Evolutionary conservation across 2,329 filamentous ascomycete species (phyloP).

Genomic region (Massarina eburnea): DNA sequence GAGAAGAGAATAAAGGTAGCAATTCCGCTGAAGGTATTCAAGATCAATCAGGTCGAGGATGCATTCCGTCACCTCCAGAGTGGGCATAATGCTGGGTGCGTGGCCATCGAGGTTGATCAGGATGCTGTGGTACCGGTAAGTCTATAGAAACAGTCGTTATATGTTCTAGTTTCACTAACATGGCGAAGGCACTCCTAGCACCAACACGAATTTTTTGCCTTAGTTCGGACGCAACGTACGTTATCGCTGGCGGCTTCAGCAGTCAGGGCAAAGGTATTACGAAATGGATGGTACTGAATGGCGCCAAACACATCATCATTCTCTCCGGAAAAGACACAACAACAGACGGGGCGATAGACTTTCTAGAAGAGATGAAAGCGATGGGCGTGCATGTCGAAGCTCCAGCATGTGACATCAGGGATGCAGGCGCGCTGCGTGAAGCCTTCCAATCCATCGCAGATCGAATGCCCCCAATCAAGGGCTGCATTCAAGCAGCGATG

Average conservation of each 20-base stretch:
- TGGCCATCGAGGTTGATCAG: conserved; percentile 9
- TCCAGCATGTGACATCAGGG: conserved; percentile 20
- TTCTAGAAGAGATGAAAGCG: conserved; percentile 11
- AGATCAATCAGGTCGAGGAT: conserved; percentile 11
- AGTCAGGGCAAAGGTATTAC: conserved; percentile 9
- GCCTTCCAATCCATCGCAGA: conserved; percentile 2
- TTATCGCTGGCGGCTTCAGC: conserved; percentile 14
- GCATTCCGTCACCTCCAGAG: conserved; percentile 19
- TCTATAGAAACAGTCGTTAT: neutral
- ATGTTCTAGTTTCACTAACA: too few species aligned
- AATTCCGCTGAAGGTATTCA: conserved; percentile 11
- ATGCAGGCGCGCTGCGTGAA: conserved; percentile 5
- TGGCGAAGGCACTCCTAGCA: neutral
- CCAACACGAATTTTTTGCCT: too few species aligned
- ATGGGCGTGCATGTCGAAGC: conserved; percentile 12
- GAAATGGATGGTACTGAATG: conserved; percentile 15
- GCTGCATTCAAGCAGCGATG: conserved; percentile 30
- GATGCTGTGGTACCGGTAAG: conserved; percentile 1
- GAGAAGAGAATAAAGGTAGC: neutral
- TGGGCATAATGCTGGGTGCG: conserved; percentile 16
- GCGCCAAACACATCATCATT: conserved; percentile 17
- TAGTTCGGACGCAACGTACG: conserved; percentile 11
- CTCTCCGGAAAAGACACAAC: conserved; percentile 1
- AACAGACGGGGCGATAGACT: neutral
- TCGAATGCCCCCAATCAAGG: conserved; percentile 24